Evolutionary conservation across 2,329 filamentous ascomycete species (phyloP).

Genomic region (Alternaria rosae): DNA sequence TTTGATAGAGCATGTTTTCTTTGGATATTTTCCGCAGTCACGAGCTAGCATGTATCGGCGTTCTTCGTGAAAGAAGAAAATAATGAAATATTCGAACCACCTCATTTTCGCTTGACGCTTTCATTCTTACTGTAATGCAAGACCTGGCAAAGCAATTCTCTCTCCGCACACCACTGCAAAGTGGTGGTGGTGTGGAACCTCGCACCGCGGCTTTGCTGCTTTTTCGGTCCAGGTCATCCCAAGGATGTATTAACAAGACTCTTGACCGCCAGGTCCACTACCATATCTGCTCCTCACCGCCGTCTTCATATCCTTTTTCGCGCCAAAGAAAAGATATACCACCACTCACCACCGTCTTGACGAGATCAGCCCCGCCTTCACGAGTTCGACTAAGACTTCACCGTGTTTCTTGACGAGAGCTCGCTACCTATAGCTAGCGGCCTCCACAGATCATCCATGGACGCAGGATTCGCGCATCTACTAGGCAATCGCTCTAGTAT

Average conservation of each 20-base stretch:
- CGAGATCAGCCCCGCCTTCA: not conserved
- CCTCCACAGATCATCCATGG: not conserved
- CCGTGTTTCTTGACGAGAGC: not conserved
- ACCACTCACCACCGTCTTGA: not conserved
- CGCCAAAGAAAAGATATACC: not conserved
- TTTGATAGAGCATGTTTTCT: conserved; percentile 5
- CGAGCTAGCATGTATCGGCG: conserved; percentile 14
- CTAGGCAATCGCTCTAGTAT: not conserved
- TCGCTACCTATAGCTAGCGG: conserved; percentile 1
- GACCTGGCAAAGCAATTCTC: not conserved
- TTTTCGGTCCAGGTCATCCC: not conserved
- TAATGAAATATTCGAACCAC: not conserved
- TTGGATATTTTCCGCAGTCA: conserved; percentile 4
- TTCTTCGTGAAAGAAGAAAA: conserved; percentile 14
- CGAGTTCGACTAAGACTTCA: not conserved
- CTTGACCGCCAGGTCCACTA: not conserved
- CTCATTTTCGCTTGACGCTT: not conserved
- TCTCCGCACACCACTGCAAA: not conserved
- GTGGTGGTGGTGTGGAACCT: conserved; percentile 2
- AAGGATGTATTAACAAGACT: not conserved
- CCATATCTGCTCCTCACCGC: not conserved
- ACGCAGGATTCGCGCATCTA: not conserved
- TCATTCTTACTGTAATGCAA: not conserved
- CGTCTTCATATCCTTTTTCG: not conserved
- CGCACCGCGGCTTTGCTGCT: not conserved